phyloP scores from a whole-genome alignment of 257 asterid genomes.

The Schizonepeta tenuifolia region DNA sequence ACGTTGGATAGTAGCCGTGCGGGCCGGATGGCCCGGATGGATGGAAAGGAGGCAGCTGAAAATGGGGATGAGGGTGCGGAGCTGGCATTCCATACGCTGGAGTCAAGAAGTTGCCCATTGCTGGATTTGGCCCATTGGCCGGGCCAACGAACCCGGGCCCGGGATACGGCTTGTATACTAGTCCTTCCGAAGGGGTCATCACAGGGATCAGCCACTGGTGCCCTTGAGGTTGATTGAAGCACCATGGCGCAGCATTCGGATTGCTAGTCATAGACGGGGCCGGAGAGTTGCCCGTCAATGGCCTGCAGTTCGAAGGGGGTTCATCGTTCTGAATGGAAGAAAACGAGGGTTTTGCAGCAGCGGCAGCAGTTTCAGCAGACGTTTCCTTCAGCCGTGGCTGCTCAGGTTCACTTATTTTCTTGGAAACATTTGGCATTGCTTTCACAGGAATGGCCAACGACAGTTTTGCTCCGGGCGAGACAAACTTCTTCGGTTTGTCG shows the following conservation, averaged over 20 bases:
- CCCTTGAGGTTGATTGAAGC: conserved; percentile 61
- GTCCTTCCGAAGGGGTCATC: conserved; percentile 88
- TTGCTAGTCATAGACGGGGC: conserved; percentile 43
- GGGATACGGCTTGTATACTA: conserved; percentile 76
- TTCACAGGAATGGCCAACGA: conserved; percentile 43
- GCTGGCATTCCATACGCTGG: conserved; percentile 53
- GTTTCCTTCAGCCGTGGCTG: conserved; percentile 47
- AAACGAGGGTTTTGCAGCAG: conserved; percentile 44
- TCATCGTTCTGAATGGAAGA: conserved; percentile 53
- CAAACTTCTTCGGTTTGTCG: conserved; percentile 41
- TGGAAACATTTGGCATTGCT: conserved; percentile 43
- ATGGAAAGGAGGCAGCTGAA: conserved; percentile 42
- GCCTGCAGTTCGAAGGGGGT: conserved; percentile 35
- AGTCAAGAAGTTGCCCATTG: conserved; percentile 44
- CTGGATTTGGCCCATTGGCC: conserved; percentile 34
- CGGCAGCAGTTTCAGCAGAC: conserved; percentile 56
- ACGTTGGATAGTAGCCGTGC: conserved; percentile 59
- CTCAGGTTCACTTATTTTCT: conserved; percentile 48
- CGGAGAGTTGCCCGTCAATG: conserved; percentile 36
- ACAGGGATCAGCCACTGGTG: conserved; percentile 89
- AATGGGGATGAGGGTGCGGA: conserved; percentile 48
- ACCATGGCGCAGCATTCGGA: conserved; percentile 50
- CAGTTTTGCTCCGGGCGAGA: conserved; percentile 41
- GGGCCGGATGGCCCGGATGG: conserved; percentile 42
- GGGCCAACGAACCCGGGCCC: conserved; percentile 56